These are phyloP conservation scores for Epithemia pelagica DNA, from an alignment of 108 stramenopile species.

Conservation along the genomic window DNA sequence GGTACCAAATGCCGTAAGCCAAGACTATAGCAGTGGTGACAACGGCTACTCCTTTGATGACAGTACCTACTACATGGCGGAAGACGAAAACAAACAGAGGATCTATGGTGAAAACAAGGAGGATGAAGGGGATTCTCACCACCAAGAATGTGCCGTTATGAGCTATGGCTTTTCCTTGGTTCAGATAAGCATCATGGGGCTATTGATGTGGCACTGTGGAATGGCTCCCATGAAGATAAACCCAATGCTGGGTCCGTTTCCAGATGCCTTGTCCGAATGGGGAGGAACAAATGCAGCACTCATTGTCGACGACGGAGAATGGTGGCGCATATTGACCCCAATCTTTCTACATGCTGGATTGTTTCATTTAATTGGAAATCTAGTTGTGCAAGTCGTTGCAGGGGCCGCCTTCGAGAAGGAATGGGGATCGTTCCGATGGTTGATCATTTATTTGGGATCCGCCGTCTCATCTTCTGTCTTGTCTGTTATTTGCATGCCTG, in stretches of 20 bases:
- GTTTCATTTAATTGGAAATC: conserved; percentile 48
- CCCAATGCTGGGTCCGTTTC: conserved; percentile 61
- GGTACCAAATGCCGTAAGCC: too few relatives aligned
- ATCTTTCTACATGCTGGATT: conserved; percentile 49
- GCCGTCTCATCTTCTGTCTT: conserved; percentile 20
- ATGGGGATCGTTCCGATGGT: conserved; percentile 44
- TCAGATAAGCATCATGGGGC: conserved; percentile 42
- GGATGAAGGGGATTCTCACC: conserved; percentile 34
- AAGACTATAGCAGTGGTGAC: too few relatives aligned
- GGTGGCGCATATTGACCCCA: conserved; percentile 46
- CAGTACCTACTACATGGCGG: too few relatives aligned
- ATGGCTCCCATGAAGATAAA: conserved; percentile 48
- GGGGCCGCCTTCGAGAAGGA: conserved; percentile 51
- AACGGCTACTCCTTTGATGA: too few relatives aligned
- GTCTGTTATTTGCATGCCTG: conserved; percentile 24
- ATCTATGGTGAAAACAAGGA: too few relatives aligned
- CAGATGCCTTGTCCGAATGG: conserved; percentile 60
- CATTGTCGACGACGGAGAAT: conserved; percentile 32
- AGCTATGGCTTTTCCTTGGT: conserved; percentile 41
- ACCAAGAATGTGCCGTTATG: conserved; percentile 55
- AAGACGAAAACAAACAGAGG: too few relatives aligned
- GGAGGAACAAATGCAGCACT: conserved; percentile 58
- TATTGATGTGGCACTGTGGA: conserved; percentile 76
- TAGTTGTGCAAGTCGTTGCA: conserved; percentile 41
- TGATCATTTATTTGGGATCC: conserved; percentile 31